These are phyloP conservation scores for Pichia sp. DNA, from an alignment of 1,139 yeast genomes.

Conservation along the genomic window DNA sequence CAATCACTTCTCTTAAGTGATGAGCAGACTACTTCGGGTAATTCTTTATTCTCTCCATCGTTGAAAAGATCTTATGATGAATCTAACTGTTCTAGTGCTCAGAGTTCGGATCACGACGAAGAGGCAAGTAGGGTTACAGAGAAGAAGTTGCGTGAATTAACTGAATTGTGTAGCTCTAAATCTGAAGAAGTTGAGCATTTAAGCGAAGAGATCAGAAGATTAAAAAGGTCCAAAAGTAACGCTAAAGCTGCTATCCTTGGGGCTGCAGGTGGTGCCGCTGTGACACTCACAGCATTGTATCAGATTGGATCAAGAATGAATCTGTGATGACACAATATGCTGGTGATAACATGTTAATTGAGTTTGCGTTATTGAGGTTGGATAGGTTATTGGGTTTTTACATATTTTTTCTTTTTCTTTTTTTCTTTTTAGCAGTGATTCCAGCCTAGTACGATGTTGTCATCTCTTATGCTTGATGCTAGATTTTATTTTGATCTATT, in stretches of 20 bases:
- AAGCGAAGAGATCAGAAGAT: slow-evolving; percentile 2
- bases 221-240: slow-evolving; percentile 1
- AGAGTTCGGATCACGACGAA: not conserved
- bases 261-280: slow-evolving; percentile 14
- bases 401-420: not conserved
- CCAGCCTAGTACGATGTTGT: not conserved
- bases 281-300: slow-evolving; percentile 16
- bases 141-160: not conserved
- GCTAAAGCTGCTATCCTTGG: slow-evolving; percentile 11
- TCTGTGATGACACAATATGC: not conserved
- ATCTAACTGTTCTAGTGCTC: not conserved
- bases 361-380: not conserved
- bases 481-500: not conserved
- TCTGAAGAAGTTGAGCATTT: slow-evolving; percentile 4
- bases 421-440: not conserved
- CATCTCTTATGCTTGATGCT: not conserved
- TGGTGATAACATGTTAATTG: too few species aligned
- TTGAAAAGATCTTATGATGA: not conserved
- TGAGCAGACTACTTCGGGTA: not conserved
- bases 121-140: not conserved
- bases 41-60: not conserved
- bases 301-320: slow-evolving; percentile 11
- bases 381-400: not conserved
- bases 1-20: not conserved
- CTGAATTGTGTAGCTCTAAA: not conserved